Evolutionary conservation across 805 yeast species (phyloP), one percentile per base, ranked within the genome.

Genomic region (Wickerhamiella slavikovae): DNA sequence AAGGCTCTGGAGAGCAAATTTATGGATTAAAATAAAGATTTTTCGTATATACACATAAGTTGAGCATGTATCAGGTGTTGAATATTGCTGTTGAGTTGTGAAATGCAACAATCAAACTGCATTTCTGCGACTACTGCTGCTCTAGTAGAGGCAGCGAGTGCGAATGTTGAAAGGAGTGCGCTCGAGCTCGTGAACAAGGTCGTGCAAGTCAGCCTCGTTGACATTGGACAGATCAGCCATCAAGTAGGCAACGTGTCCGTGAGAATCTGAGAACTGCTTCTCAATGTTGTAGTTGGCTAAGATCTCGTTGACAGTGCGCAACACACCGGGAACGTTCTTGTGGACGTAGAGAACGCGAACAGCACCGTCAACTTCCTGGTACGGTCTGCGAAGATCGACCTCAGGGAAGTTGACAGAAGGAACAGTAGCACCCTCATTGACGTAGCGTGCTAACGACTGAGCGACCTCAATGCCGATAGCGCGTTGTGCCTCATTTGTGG

Each of bases 361-460:
- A 31, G 51, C 54, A 32, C 74, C 66, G 51, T 75, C 67, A 50
- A 76, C 73, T 54, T 79, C 93, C 49, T 79, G 92, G 55, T 75
- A 66, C 46, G 80, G 78, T 20, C 82, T 75, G 59, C 95, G 77
- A 45, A 89, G 64, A 16, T 85, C 60, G 40, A 89, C 95, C 62
- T 89, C 96, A 48, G 98, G 98, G 92, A 89, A 83, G 67, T 89
- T 89, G 35, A 85, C 98, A 4, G 96, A 83, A 47, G 94, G 96
- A 29, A 67, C 67, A 11, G 96, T 77, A 47, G 71, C 64, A 62
- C 98, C 98, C 63, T 85, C 96, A 58, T 83, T 85, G 54, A 89
- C 76, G 62, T 82, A 89, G 51, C 78, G 79, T 40, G 83, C 64
- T 47, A 89, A 64, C 23, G 93, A 71, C 27, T 75, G 63, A 36